Conservation (phyloP, 73 alveolate species). For the Uronychia binucleata region DNA sequence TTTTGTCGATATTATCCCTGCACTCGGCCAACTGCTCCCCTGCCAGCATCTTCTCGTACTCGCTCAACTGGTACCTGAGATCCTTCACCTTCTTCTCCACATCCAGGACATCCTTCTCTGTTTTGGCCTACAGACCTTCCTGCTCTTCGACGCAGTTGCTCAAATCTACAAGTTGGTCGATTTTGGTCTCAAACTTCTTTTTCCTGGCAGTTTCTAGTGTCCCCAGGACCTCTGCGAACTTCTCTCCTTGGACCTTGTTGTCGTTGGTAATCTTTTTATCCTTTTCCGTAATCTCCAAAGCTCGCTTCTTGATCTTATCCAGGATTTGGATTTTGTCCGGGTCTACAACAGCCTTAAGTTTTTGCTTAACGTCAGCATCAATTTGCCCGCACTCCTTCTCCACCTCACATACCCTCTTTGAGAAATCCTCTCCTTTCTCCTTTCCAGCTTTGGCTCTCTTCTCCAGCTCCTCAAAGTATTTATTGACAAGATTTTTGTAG, state of each 20-base stretch:
- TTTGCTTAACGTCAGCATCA: not conserved
- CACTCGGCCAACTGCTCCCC: not conserved
- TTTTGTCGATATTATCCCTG: not conserved
- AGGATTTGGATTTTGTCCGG: not conserved
- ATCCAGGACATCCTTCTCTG: not conserved
- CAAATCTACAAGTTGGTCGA: not conserved
- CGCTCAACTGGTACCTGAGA: not conserved
- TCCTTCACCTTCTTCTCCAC: not conserved
- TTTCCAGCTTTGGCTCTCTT: not conserved
- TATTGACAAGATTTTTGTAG: not conserved
- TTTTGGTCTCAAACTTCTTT: not conserved
- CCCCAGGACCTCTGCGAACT: not conserved
- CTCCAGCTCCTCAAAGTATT: not conserved
- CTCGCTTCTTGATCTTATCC: not conserved
- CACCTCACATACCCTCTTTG: not conserved
- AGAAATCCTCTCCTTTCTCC: not conserved
- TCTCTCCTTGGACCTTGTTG: not conserved
- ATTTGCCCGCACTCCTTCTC: not conserved
- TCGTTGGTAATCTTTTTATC: not conserved
- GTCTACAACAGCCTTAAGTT: not conserved
- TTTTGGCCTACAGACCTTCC: not conserved
- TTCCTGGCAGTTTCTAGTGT: not conserved
- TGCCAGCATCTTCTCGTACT: not conserved
- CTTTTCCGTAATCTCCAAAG: not conserved
- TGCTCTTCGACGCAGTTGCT: not conserved